Evolutionary conservation across 495 filamentous ascomycete genomes (phyloP), one percentile per base, ranked within the genome.

Genomic region (Penicillium salamii): DNA sequence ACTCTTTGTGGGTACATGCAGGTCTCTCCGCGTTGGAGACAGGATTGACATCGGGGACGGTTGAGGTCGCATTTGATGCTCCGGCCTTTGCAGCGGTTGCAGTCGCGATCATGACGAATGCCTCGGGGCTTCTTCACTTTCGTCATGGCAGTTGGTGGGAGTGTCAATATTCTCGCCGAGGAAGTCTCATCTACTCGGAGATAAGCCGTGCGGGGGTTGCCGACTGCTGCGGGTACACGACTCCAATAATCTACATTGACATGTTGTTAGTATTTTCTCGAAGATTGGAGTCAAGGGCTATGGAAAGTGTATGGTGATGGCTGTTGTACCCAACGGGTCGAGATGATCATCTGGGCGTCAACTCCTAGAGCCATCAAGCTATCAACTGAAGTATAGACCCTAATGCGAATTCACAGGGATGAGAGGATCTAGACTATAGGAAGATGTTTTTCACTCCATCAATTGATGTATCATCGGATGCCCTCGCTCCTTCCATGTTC

Each of bases 41-140:
- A 69, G 21, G 53, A 49, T 26, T 57, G 59, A 33, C 66, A 69
- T 19, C 59, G 59, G 9, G 66, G 66, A 3, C 66, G 53, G 26
- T 69, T 69, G 2, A 69, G 39, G 52, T 69, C 66, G 36, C 66
- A 69, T 38, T 69, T 69, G 51, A 63, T 47, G 20, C 57, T 49
- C 29, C 61, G 55, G 23, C 19, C 35, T 45, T 62, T 64, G 40
- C 66, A 69, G 31, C 52, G 58, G 23, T 54, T 42, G 34, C 66
- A 69, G 33, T 69, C 62, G 17, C 66, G 65, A 46, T 69, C 66
- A 24, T 64, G 55, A 11, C 66, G 61, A 29, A 70, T 67, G 7
- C 67, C 59, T 9, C 66, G 65, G 20, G 63, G 62, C 52, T 68
- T 71, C 37, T 63, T 63, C n/a, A 42, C 31, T 12, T 45, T 24